phyloP scores from a whole-genome alignment of 164 flowering plant species.

The Tetracentron sinense region DNA sequence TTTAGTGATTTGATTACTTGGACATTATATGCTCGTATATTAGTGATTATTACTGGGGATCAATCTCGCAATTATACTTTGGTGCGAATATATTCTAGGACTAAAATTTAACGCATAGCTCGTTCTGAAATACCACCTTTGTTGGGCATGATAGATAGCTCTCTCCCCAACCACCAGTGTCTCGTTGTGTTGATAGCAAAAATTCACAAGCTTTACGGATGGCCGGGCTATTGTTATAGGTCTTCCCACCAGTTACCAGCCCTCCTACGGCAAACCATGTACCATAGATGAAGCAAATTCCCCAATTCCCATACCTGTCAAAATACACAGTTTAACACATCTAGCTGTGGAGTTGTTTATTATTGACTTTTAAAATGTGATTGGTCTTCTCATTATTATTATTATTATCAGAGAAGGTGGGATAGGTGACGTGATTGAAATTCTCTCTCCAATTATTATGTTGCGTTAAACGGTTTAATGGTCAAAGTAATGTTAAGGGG shows the following conservation, averaged over 20 bases:
- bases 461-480: too few species aligned
- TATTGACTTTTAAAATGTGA: too few species aligned
- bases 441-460: too few species aligned
- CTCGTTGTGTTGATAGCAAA: conserved; percentile 32
- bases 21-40: not conserved
- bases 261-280: conserved; percentile 44
- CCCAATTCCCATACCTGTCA: conserved; percentile 56
- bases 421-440: too few species aligned
- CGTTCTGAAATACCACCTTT: conserved; percentile 23
- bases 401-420: too few species aligned
- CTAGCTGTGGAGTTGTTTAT: too few species aligned
- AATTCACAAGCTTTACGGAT: conserved; percentile 37
- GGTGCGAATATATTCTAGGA: not conserved
- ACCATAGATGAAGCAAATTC: conserved; percentile 47
- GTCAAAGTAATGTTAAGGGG: too few species aligned
- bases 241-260: conserved; percentile 37
- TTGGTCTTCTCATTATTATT: too few species aligned
- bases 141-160: conserved; percentile 45
- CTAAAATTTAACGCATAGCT: not conserved
- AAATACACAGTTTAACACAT: too few species aligned
- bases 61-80: not conserved
- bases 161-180: conserved; percentile 63
- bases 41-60: not conserved
- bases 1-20: too few species aligned
- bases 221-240: conserved; percentile 31